These are phyloP conservation scores for Fonsecaea erecta DNA, from an alignment of 2,329 filamentous ascomycete species.

Conservation along the genomic window DNA sequence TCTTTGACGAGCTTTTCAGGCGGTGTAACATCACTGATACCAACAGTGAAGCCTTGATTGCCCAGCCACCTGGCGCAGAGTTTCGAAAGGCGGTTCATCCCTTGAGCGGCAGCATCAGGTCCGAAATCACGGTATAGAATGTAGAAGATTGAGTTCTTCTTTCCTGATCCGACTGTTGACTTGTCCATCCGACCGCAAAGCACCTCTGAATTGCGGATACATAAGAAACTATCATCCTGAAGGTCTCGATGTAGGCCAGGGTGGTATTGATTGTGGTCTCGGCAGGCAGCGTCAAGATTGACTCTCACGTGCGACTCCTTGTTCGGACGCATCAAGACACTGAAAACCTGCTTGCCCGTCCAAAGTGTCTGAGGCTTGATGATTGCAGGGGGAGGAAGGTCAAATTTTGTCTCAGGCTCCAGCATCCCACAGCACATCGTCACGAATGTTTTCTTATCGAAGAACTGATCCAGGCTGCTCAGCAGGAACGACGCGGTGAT, in stretches of 20 bases:
- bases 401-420: conserved; percentile 74
- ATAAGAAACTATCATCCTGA: conserved; percentile 75
- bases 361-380: conserved; percentile 84
- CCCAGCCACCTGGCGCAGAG: conserved; percentile 86
- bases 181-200: conserved; percentile 99
- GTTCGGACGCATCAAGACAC: conserved; percentile 87
- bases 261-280: conserved; percentile 66
- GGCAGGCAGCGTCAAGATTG: conserved; percentile 91
- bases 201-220: conserved; percentile 93
- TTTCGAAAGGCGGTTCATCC: conserved; percentile 93
- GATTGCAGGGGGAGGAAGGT: conserved; percentile 84
- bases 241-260: conserved; percentile 76
- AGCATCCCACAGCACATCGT: conserved; percentile 96
- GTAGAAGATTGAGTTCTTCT: conserved; percentile 98
- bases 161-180: conserved; percentile 92
- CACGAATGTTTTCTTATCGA: conserved; percentile 83
- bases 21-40: conserved; percentile 92
- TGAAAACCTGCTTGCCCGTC: conserved; percentile 98
- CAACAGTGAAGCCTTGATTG: conserved; percentile 93
- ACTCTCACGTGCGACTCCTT: conserved; percentile 79
- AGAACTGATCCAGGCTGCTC: conserved; percentile 91
- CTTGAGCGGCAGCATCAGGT: conserved; percentile 81
- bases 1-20: conserved; percentile 69
- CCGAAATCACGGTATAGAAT: conserved; percentile 95
- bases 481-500: conserved; percentile 93